Evolutionary conservation across 345 rosid genomes (phyloP), one percentile per base, ranked within the genome.

Genomic region (Erucastrum elatum): DNA sequence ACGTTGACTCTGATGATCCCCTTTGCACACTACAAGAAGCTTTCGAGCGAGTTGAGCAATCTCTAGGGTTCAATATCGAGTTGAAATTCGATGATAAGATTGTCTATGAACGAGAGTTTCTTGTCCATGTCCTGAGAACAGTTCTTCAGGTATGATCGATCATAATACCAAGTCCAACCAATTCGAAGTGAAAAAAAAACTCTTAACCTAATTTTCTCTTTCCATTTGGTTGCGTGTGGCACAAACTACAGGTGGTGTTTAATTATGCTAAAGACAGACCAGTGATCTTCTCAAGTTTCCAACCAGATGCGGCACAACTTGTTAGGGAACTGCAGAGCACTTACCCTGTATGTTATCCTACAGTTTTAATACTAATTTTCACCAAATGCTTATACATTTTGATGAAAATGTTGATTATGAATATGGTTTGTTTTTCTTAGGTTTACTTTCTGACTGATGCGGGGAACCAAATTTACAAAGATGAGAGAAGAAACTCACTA

Each of bases 271-370:
- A 84, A 53, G 88, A 80, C 11, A 86, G 98, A 70, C 90, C 96
- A 37, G 84, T 93, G 68, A 86, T 91, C 70, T 95, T 95, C 86
- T 95, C 99, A 37, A 83, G 86, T 13, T 95, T 95, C 81, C 98
- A 95, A 10, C 99, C 99, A 3, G 99, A 93, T 76, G 99, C 99
- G 0, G 98, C 94, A 5, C 61, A 83, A 17, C 91, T 93, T 7
- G 51, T 91, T 58, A 81, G 88, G 81, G 87, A 91, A 74, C 72
- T 93, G 17, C 99, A 95, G 82, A 83, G 44, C 82, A 75, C 75
- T 6, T 91, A 93, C 80, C 99, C 99, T 33, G 99, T 93, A 82
- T 83, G 91, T 37, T 30, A 21, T 13, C 71, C 8, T 56, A 16
- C 15, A 53, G 27, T 8, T 10, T 10, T 1, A 26, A 59, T 39